A percentile compares a stretch with the other conserved stretches of the same genome.
phyloP scores from a whole-genome alignment of 768 basidiomycete species.

The Russula sp. region DNA sequence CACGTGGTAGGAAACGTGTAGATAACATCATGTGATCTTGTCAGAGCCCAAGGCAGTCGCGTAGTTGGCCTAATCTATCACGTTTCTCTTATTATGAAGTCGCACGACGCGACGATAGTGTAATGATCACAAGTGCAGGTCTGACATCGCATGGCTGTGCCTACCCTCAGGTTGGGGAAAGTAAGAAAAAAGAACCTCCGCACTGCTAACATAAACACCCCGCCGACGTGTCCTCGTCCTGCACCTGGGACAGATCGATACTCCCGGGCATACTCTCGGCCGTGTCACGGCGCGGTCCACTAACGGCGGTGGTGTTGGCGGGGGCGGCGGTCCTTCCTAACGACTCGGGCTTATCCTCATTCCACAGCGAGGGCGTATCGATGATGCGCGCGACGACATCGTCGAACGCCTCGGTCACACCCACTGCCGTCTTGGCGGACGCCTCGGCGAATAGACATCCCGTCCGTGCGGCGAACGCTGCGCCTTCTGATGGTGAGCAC shows the following conservation, averaged over 20 bases:
- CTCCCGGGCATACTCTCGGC: slow-evolving; percentile 43
- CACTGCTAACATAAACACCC: slow-evolving; percentile 39
- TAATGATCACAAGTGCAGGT: neutral
- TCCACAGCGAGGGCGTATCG: slow-evolving; percentile 82
- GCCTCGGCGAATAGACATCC: slow-evolving; percentile 86
- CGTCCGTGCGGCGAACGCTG: slow-evolving; percentile 78
- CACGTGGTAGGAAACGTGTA: too few relatives aligned
- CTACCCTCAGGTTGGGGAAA: too few relatives aligned
- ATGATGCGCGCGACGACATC: slow-evolving; percentile 80
- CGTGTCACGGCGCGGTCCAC: too few relatives aligned
- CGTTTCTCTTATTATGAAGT: neutral
- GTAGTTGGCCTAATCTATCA: too few relatives aligned
- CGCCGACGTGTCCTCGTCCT: slow-evolving; percentile 31
- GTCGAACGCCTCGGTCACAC: slow-evolving; percentile 68
- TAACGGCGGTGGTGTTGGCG: too few relatives aligned
- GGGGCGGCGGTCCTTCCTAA: slow-evolving; percentile 27
- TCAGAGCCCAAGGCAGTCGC: too few relatives aligned
- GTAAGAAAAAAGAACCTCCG: too few relatives aligned
- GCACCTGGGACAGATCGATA: slow-evolving; percentile 38
- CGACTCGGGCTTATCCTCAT: slow-evolving; percentile 35
- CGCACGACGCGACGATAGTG: neutral
- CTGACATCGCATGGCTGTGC: neutral
- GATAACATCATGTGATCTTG: too few relatives aligned
- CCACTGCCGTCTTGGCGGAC: slow-evolving; percentile 78
- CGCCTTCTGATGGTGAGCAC: slow-evolving; percentile 76